Evolutionary conservation across 2,329 filamentous ascomycete species (phyloP), one percentile per base, ranked within the genome.

Genomic region (Epichloe typhina): DNA sequence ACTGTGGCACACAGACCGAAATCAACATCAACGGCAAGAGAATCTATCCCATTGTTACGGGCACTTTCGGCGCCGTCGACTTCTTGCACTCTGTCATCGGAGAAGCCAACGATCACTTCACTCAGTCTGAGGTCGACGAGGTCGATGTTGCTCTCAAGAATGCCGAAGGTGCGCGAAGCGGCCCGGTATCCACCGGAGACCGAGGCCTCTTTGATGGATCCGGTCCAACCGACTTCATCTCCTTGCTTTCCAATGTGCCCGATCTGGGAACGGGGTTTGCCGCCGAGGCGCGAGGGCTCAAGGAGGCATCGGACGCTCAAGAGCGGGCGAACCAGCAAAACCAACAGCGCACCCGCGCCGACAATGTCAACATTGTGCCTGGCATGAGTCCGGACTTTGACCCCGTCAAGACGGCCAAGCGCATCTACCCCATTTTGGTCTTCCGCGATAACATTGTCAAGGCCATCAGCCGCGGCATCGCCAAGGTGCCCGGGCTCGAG

Each of bases 391-490:
- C 73, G 13, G 73, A 77, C 61, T 87, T 94, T 53, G 90, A 96
- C 60, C 84, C 86, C 0, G 78, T 86, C 58, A 83, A 88, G 66
- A 84, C 83, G 0, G 77, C 84, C 13, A 73, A 76, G 39, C 82
- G 94, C 68, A 96, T 98, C 57, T 97, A 97, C 61, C 93, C 93
- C 1, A 95, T 98, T 53, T 77, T 98, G 0, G 79, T 87, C 53
- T 98, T 97, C 73, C 80, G 91, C 53, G 93, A 98, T 72, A 93
- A 85, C 61, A 89, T 98, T 50, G 90, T 96, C 47, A 88, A 88
- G 58, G 79, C 83, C 40, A 89, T 98, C 66, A 88, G 82, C 61
- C 79, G 81, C 39, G 84, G 89, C 49, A 88, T 97, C 57, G 82
- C 89, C 59, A 96, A 94, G 71, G 85, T 98, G 39, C 93, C 93